Evolutionary conservation across 768 basidiomycete species (phyloP), one percentile per base, ranked within the genome.

Genomic region (Mycena polygramma): DNA sequence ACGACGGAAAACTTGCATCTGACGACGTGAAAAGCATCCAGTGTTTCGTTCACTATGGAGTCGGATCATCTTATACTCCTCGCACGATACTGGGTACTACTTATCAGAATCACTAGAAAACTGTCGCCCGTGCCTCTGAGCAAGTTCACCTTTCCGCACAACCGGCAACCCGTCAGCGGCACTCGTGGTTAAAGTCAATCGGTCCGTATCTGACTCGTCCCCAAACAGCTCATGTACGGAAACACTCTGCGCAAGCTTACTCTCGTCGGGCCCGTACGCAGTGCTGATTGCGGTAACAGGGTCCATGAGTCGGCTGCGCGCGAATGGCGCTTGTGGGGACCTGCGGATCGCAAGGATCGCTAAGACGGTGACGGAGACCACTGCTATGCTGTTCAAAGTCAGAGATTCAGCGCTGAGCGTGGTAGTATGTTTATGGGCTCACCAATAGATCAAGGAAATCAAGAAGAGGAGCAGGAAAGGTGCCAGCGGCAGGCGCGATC

Each of bases 231-330:
- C 66, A 1, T 59, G 17, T 1, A 35, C 9, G 2, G 20, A 48
- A n/a, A 17, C 46, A 14, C 19, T 24, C n/a, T 14, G 7, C 24
- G 0, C 52, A 6, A 46, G 9, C 57, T 60, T 60, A 9, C 30
- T n/a, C 2, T 67, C 66, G 17, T 43, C 51, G 11, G 66, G 66
- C 2, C 66, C 66, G 15, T 67, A 67, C 14, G 57, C 66, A 3
- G 49, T 36, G 49, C 66, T 46, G 24, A 67, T 60, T 4, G 22
- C 59, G 8, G 66, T 68, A 0, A 45, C 37, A 10, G 66, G 59
- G 22, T 68, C 59, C 15, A 62, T 13, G 39, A 68, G 66, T 17
- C 58, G 24, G 37, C 59, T 68, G 1, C 35, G n/a, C 6, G 66
- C 66, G 19, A 61, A 48, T 2, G 46, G 8, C 14, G 52, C 22